Base-by-base conservation (phyloP, 2,329 filamentous ascomycete species). In the Fusarium torulosum region DNA sequence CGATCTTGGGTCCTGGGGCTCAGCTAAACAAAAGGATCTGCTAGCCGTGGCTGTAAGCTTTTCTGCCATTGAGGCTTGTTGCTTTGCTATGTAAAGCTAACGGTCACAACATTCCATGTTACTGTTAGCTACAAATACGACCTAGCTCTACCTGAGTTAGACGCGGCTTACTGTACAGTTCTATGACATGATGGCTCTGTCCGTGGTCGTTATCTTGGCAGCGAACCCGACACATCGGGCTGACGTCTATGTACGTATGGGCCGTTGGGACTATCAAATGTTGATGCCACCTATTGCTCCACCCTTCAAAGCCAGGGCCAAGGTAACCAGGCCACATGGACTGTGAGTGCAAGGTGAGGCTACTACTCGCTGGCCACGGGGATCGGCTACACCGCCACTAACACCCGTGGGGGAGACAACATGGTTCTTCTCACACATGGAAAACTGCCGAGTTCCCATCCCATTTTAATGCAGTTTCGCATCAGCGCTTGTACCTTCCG, bases 381-480 rank as follows among this genome's bases (percentile, higher is more conserved):
- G 44, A 58, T 63, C 42, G 15, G 40, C 29, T 53, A 13, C 31
- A 8, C 27, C 21, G 37, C 29, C 46, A 53, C 31, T 38, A 44
- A 55, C 25, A n/a, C 33, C 33, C 33, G 17, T 35, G 4, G 14
- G 7, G 14, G 33, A 35, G 6, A 29, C 35, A n/a, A 19, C 10
- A 19, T 10, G 6, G 17, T n/a, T 19, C 42, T 27, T 6, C n/a
- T 8, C 15, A 43, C 37, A 21, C 29, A 31, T 45, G 13, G 7
- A 21, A 21, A 61, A 61, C 46, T 41, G 27, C 51, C 23, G 38
- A 35, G 31, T 33, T 31, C 19, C 21, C 6, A 25, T 41, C 27
- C 31, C 40, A 40, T 41, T 21, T 29, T 10, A 35, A 42, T 29
- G 19, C 37, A 41, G 42, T 42, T n/a, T 41, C 27, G 29, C 57